phyloP scores from a whole-genome alignment of 768 basidiomycete genomes.

The Flagelloscypha sp. region DNA sequence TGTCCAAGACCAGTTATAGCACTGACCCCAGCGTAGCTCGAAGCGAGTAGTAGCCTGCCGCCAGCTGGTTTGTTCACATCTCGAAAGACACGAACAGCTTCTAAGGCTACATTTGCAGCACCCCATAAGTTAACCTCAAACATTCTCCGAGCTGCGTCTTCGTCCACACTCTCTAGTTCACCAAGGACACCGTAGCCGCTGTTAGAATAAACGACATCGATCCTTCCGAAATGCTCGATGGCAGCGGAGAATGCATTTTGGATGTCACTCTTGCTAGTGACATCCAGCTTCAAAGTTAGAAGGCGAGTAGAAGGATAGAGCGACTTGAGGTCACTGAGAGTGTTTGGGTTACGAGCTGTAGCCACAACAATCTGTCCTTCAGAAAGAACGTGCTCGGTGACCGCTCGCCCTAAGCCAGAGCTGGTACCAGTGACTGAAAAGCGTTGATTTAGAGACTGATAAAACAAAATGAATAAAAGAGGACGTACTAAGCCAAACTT shows the following conservation, averaged over 20 bases:
- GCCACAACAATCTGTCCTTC: conserved; percentile 14
- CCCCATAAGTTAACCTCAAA: conserved; percentile 23
- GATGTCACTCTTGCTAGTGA: too few species aligned
- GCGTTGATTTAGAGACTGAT: too few species aligned
- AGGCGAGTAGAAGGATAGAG: too few species aligned
- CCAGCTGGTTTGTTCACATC: too few species aligned
- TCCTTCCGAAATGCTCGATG: conserved; percentile 8
- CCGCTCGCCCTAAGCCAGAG: conserved; percentile 13
- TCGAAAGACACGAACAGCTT: too few species aligned
- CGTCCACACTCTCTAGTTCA: conserved; percentile 17
- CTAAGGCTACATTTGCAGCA: too few species aligned
- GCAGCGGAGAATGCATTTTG: conserved; percentile 7
- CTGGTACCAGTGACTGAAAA: conserved; percentile 20
- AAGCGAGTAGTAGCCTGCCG: too few species aligned
- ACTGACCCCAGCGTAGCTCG: too few species aligned
- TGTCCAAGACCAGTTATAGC: too few species aligned
- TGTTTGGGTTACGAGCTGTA: conserved; percentile 9
- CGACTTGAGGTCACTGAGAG: conserved; percentile 12
- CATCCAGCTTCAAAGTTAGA: too few species aligned
- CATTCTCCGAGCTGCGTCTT: conserved; percentile 12
- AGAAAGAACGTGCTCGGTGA: conserved; percentile 13
- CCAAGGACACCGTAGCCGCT: conserved; percentile 10
- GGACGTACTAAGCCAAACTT: too few species aligned
- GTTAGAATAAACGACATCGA: conserved; percentile 15
- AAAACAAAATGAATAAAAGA: too few species aligned